Conservation (phyloP, 768 basidiomycete genomes). For the Rhizopogon salebrosus region DNA sequence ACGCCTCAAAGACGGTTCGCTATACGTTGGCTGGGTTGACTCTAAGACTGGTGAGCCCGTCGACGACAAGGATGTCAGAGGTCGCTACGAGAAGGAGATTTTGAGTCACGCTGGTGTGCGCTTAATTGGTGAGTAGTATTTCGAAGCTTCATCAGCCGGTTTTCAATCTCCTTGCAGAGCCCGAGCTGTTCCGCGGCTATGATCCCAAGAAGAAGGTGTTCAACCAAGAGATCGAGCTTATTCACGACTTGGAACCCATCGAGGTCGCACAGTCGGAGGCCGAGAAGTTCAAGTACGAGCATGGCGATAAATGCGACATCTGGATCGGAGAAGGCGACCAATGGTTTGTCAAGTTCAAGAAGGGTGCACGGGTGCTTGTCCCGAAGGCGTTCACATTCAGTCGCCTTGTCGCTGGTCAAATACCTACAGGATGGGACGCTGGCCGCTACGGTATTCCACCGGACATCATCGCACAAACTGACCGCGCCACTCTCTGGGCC, state of each 20-base stretch:
- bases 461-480: constrained; percentile 92
- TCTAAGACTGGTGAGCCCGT: constrained; percentile 89
- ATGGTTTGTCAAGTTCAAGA: constrained; percentile 99
- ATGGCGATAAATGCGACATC: constrained; percentile 93
- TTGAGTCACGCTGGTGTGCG: constrained; percentile 88
- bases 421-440: constrained; percentile 97
- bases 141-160: neutral
- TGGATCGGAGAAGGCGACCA: constrained; percentile 92
- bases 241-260: constrained; percentile 93
- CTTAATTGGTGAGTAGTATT: constrained; percentile 69
- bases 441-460: constrained; percentile 95
- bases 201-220: constrained; percentile 97
- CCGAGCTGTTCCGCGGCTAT: constrained; percentile 96
- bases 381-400: constrained; percentile 96
- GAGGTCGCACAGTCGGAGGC: constrained; percentile 91
- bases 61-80: constrained; percentile 95
- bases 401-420: constrained; percentile 90
- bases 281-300: constrained; percentile 92
- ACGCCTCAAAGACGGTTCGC: constrained; percentile 84
- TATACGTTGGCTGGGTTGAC: constrained; percentile 98
- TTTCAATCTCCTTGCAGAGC: constrained; percentile 52
- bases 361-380: constrained; percentile 86
- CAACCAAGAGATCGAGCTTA: constrained; percentile 94
- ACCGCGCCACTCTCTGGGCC: constrained; percentile 92
- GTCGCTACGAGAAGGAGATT: constrained; percentile 93